These are phyloP conservation scores for Pseudonitzschia delicatissima DNA, from an alignment of 108 stramenopile genomes.

Conservation along the genomic window DNA sequence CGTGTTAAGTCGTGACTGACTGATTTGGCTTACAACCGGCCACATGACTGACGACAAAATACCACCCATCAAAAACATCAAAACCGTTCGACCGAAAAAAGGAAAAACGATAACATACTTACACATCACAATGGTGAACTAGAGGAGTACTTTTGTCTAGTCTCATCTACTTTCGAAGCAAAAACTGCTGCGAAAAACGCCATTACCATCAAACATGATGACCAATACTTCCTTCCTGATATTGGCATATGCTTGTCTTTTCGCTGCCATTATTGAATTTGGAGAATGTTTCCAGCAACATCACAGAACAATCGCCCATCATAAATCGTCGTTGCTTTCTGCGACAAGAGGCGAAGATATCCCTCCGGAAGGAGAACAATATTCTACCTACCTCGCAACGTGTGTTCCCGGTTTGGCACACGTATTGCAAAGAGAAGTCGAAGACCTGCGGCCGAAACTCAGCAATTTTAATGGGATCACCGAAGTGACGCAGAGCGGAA, in stretches of 20 bases:
- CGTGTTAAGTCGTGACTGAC: too few relatives aligned
- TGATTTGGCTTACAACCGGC: not conserved
- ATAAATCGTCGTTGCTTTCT: not conserved
- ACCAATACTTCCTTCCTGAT: not conserved
- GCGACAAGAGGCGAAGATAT: not conserved
- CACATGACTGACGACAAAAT: not conserved
- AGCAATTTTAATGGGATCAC: constrained; percentile 28
- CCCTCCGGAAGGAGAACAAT: not conserved
- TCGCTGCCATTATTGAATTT: too few relatives aligned
- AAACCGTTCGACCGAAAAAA: not conserved
- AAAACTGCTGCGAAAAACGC: not conserved
- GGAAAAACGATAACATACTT: not conserved
- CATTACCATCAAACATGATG: not conserved
- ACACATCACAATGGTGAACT: not conserved
- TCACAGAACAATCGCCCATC: not conserved
- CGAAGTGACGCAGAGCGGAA: constrained; percentile 23
- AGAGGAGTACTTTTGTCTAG: not conserved
- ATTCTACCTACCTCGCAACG: constrained; percentile 53
- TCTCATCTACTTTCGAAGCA: not conserved
- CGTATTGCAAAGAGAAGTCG: constrained; percentile 54
- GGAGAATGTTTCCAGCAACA: not conserved
- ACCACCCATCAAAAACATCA: not conserved
- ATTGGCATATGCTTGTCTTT: not conserved
- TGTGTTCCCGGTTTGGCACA: constrained; percentile 74
- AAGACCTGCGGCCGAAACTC: constrained; percentile 15